Evolutionary conservation across 176 grass and related monocot species (phyloP).

Genomic region (Aegilops bicornis): DNA sequence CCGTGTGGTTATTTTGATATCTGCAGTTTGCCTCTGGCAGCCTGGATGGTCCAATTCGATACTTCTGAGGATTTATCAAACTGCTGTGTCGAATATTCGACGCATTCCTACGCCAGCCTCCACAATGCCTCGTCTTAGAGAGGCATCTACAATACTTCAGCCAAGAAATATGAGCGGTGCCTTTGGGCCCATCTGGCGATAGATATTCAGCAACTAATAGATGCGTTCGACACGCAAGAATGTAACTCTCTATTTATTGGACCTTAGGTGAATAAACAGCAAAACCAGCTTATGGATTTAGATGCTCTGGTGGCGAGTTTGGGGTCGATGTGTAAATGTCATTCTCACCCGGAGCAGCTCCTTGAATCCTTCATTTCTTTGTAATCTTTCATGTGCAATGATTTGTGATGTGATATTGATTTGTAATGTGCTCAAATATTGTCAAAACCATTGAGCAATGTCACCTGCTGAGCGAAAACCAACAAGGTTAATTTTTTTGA

Average conservation of each 20-base stretch:
- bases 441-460: neutral
- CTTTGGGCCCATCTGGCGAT: neutral
- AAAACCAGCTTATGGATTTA: neutral
- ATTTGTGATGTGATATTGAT: neutral
- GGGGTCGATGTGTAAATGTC: conserved; percentile 9
- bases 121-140: neutral
- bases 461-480: neutral
- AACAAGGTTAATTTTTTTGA: no score
- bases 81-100: neutral
- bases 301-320: neutral
- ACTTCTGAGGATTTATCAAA: conserved; percentile 32
- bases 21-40: conserved; percentile 96
- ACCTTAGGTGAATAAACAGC: conserved; percentile 6
- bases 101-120: neutral
- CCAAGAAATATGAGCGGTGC: neutral
- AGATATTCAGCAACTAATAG: neutral
- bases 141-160: conserved; percentile 6
- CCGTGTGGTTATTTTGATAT: neutral
- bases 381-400: neutral
- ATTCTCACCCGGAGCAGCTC: neutral
- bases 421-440: neutral
- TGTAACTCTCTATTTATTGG: neutral
- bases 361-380: neutral
- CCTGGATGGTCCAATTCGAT: conserved; percentile 87
- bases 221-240: neutral